Evolutionary conservation across 225 moss, liverwort and hornwort species (phyloP).

Genomic region (Pseudisothecium myosuroides): DNA sequence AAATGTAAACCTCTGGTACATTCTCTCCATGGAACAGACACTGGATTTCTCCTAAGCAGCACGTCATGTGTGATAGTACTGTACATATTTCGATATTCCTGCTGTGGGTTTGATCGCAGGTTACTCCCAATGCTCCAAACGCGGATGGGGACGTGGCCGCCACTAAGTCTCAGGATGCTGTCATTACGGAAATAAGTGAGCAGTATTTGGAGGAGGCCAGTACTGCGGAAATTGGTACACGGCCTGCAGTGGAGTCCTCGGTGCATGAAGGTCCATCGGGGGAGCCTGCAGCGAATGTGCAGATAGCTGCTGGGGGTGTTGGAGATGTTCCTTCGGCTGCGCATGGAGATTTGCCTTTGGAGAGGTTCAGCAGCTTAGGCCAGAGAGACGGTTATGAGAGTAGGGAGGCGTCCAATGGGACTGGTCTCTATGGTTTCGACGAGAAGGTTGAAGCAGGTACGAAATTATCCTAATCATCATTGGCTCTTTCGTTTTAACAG

Average conservation of each 20-base stretch:
- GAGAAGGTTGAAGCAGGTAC: conserved; percentile 58
- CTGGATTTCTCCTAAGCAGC: not conserved
- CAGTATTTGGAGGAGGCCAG: conserved; percentile 47
- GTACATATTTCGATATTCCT: not conserved
- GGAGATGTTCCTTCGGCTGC: conserved; percentile 1
- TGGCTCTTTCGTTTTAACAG: not conserved
- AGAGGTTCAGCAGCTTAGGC: conserved; percentile 25
- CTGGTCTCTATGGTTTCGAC: conserved; percentile 30
- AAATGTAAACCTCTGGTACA: not conserved
- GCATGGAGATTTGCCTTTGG: not conserved
- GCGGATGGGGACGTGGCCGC: not conserved
- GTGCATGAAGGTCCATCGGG: not conserved
- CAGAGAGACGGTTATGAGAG: conserved; percentile 52
- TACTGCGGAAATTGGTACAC: conserved; percentile 27
- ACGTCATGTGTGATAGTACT: not conserved
- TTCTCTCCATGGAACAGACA: not conserved
- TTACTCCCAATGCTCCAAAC: not conserved
- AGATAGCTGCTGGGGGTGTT: conserved; percentile 11
- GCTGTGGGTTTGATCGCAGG: conserved; percentile 12
- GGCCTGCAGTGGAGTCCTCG: not conserved
- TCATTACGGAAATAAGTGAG: conserved; percentile 36
- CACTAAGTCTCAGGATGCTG: conserved; percentile 41
- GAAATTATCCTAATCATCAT: not conserved
- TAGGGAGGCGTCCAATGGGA: conserved; percentile 42
- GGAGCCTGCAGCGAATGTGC: conserved; percentile 3